A percentile compares a stretch with the other conserved stretches of the same genome.
Conservation (phyloP, 192 early-diverging fungal genomes). For the Coemansia sp. region DNA sequence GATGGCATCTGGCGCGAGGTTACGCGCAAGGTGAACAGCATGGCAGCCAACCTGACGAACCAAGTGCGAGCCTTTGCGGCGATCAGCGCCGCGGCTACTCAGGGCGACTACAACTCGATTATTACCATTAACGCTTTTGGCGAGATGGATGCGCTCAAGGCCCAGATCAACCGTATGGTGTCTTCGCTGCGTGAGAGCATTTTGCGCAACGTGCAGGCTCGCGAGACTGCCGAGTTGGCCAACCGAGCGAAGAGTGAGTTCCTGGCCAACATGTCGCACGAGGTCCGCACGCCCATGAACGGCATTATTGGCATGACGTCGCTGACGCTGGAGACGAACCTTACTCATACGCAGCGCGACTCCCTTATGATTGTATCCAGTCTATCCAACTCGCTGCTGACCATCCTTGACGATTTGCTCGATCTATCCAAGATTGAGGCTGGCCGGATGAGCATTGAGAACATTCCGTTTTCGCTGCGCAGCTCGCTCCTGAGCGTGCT, state of each 20-base stretch:
- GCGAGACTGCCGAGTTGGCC: conserved; percentile 77
- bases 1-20: conserved; percentile 78
- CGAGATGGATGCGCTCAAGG: conserved; percentile 82
- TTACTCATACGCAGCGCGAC: conserved; percentile 78
- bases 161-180: conserved; percentile 86
- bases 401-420: conserved; percentile 81
- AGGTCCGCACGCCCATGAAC: conserved; percentile 83
- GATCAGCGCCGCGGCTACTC: conserved; percentile 71
- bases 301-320: conserved; percentile 78
- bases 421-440: conserved; percentile 87
- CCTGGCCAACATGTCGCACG: conserved; percentile 79
- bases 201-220: conserved; percentile 73
- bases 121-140: conserved; percentile 79
- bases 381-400: conserved; percentile 68
- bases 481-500: conserved; percentile 65
- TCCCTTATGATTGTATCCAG: conserved; percentile 76
- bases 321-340: conserved; percentile 72
- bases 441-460: conserved; percentile 77
- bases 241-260: conserved; percentile 77
- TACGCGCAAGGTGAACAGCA: conserved; percentile 72
- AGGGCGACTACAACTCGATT: conserved; percentile 68
- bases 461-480: conserved; percentile 65
- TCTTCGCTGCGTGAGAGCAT: conserved; percentile 73
- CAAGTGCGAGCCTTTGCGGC: conserved; percentile 82
- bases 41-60: conserved; percentile 71